A percentile compares a stretch with the other conserved stretches of the same genome.
These are phyloP conservation scores for Ophiostoma ulmi DNA, from an alignment of 2,329 filamentous ascomycete species.

Conservation along the genomic window DNA sequence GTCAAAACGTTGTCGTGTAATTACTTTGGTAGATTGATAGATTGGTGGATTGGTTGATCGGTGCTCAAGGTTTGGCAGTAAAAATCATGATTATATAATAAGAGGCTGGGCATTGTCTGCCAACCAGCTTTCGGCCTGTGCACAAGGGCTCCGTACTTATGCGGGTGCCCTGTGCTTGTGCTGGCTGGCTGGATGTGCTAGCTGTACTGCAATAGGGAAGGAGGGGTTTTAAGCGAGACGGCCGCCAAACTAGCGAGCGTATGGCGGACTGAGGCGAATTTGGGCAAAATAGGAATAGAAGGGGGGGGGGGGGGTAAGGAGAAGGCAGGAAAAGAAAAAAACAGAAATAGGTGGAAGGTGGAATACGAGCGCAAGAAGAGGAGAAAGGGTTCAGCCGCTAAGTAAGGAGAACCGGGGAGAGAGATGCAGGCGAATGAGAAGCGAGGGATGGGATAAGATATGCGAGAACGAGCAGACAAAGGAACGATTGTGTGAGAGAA, in stretches of 20 bases:
- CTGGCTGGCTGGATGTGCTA: neutral
- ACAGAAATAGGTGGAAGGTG: neutral
- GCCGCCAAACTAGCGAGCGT: constrained; percentile 13
- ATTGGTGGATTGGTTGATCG: neutral
- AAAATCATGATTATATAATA: neutral
- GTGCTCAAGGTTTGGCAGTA: no score
- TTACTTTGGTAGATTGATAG: constrained; percentile 29
- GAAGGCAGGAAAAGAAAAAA: neutral
- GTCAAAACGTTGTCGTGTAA: neutral
- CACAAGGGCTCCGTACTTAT: neutral
- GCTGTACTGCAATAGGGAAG: neutral
- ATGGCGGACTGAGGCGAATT: constrained; percentile 5
- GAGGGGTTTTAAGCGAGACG: constrained; percentile 8
- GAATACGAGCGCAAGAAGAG: neutral
- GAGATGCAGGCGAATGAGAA: neutral
- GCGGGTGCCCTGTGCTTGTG: constrained; percentile 1
- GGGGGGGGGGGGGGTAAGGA: neutral
- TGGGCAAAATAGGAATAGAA: neutral
- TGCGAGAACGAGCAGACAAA: neutral
- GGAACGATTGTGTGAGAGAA: neutral
- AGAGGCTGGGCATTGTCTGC: neutral
- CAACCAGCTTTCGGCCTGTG: neutral
- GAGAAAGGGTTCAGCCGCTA: constrained; percentile 10
- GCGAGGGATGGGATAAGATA: neutral
- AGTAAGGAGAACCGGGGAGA: neutral